Evolutionary conservation across 2,329 filamentous ascomycete species (phyloP).

Genomic region (Chaetomium sp.): DNA sequence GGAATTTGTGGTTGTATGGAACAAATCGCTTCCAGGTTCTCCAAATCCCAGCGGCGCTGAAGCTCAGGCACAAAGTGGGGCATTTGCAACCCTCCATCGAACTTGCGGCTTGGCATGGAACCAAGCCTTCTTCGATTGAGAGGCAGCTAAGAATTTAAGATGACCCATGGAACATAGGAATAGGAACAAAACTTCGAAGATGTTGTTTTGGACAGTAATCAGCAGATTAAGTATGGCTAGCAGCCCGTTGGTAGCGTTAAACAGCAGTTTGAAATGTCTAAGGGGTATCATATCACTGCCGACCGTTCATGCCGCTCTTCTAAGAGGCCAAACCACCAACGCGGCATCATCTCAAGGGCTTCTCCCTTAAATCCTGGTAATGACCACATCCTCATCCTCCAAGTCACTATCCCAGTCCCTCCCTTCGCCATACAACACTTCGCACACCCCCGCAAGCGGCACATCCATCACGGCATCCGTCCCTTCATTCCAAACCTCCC

Average conservation of each 20-base stretch:
- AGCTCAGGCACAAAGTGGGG: neutral
- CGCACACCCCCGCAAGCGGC: constrained; percentile 87
- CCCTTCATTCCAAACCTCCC: constrained; percentile 77
- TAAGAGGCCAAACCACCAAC: too few relatives aligned
- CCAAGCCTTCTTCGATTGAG: too few relatives aligned
- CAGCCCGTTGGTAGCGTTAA: too few relatives aligned
- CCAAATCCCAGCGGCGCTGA: constrained; percentile 15
- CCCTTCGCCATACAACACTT: constrained; percentile 76
- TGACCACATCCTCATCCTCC: constrained; percentile 15
- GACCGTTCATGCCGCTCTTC: too few relatives aligned
- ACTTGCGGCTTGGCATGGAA: constrained; percentile 1
- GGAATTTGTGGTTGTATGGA: neutral
- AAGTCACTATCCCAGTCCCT: constrained; percentile 23
- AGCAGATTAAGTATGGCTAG: too few relatives aligned
- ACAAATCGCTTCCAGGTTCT: neutral
- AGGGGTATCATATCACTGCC: too few relatives aligned
- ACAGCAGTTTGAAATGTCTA: too few relatives aligned
- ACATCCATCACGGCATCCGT: constrained; percentile 98
- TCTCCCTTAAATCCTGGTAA: constrained; percentile 13
- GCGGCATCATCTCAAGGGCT: too few relatives aligned
- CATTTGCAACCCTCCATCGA: neutral
- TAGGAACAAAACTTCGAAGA: too few relatives aligned
- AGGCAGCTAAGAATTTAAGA: too few relatives aligned
- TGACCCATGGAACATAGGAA: too few relatives aligned
- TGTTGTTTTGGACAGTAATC: too few relatives aligned